phyloP scores from a whole-genome alignment of 495 filamentous ascomycete species.

The Pseudevernia furfuracea region DNA sequence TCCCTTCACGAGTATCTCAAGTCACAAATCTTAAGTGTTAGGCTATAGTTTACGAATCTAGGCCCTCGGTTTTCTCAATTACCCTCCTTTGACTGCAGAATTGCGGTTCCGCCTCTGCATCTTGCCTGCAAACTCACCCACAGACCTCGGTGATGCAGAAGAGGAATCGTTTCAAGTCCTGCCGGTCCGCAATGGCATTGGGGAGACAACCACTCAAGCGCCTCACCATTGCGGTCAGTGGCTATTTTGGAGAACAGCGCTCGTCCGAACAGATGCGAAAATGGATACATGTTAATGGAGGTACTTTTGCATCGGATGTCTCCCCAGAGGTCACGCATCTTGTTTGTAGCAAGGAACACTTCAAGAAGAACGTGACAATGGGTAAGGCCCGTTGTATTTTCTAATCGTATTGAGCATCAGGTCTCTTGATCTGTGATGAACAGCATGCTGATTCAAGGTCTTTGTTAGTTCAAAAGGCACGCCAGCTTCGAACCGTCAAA shows the following conservation, averaged over 20 bases:
- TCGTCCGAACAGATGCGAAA: conserved; percentile 38
- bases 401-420: background rate
- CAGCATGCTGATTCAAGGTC: background rate
- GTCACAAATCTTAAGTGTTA: background rate
- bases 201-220: conserved; percentile 23
- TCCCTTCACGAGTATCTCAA: background rate
- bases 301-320: conserved; percentile 37
- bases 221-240: conserved; percentile 33
- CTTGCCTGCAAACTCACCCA: background rate
- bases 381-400: conserved; percentile 33
- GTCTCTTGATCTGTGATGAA: background rate
- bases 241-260: conserved; percentile 36
- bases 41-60: background rate
- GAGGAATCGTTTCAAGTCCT: background rate
- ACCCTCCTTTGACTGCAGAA: no score
- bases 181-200: conserved; percentile 6
- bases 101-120: background rate
- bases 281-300: conserved; percentile 51
- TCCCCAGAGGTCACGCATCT: conserved; percentile 49
- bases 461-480: conserved; percentile 39
- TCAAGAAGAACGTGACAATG: conserved; percentile 35
- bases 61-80: background rate
- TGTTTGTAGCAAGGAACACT: conserved; percentile 47
- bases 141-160: background rate
- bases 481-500: conserved; percentile 33